Evolutionary conservation across 2,329 filamentous ascomycete genomes (phyloP).

Genomic region (Verticillium zaregamsianum): DNA sequence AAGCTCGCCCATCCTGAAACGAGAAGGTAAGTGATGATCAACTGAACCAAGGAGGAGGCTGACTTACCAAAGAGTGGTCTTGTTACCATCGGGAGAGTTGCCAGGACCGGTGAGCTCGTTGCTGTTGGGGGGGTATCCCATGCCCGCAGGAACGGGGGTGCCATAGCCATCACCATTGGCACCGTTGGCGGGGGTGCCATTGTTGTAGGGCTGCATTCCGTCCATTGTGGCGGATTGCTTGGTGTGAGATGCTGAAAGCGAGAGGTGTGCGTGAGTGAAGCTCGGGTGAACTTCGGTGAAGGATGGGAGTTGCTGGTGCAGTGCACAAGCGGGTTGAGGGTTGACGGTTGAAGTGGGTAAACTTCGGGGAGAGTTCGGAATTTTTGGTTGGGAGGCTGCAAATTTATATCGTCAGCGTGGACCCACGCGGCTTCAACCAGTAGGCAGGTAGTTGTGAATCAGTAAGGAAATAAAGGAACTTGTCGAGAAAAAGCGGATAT

Average conservation of each 20-base stretch:
- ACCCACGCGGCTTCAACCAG: background rate
- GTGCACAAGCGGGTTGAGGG: background rate
- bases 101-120: slow-evolving; percentile 13
- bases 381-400: background rate
- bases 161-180: slow-evolving; percentile 30
- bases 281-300: background rate
- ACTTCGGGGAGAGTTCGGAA: slow-evolving; percentile 1
- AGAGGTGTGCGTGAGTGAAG: background rate
- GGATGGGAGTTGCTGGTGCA: background rate
- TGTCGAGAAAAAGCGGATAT: too few species aligned
- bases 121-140: slow-evolving; percentile 26
- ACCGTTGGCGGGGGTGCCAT: slow-evolving; percentile 27
- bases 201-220: slow-evolving; percentile 27
- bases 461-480: background rate
- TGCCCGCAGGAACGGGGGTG: slow-evolving; percentile 24
- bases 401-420: background rate
- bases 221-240: slow-evolving; percentile 20
- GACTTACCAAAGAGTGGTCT: slow-evolving; percentile 54
- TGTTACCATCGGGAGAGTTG: slow-evolving; percentile 42
- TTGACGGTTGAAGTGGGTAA: background rate
- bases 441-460: background rate
- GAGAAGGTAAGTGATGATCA: background rate
- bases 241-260: background rate
- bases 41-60: background rate
- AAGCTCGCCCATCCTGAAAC: slow-evolving; percentile 90